These are phyloP conservation scores for Niebla homalea DNA, from an alignment of 495 filamentous ascomycete species.

Conservation along the genomic window DNA sequence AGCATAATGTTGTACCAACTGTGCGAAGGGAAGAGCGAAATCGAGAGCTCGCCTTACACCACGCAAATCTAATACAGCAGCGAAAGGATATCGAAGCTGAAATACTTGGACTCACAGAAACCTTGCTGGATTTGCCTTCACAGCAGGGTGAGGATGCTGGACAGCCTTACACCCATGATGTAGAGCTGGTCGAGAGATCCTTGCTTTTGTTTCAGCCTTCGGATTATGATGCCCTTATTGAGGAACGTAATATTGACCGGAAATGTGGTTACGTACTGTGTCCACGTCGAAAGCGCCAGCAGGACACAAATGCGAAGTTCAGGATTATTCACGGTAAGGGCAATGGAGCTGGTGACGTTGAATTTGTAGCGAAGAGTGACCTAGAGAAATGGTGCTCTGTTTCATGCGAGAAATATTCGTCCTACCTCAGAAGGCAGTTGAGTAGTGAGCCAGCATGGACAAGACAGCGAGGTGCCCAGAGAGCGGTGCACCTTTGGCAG, in stretches of 20 bases:
- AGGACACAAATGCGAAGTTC: slow-evolving; percentile 30
- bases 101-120: slow-evolving; percentile 56
- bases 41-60: slow-evolving; percentile 55
- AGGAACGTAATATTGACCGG: slow-evolving; percentile 69
- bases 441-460: slow-evolving; percentile 66
- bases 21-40: slow-evolving; percentile 38
- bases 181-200: slow-evolving; percentile 38
- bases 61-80: slow-evolving; percentile 65
- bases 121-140: slow-evolving; percentile 49
- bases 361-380: slow-evolving; percentile 49
- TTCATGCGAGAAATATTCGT: slow-evolving; percentile 58
- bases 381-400: slow-evolving; percentile 83
- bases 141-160: slow-evolving; percentile 38
- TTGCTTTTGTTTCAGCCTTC: slow-evolving; percentile 62
- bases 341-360: slow-evolving; percentile 39
- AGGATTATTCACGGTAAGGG: slow-evolving; percentile 38
- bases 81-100: slow-evolving; percentile 58
- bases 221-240: slow-evolving; percentile 76
- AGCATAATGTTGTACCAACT: slow-evolving; percentile 24
- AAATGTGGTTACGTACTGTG: slow-evolving; percentile 79
- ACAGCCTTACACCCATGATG: slow-evolving; percentile 44
- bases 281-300: slow-evolving; percentile 36
- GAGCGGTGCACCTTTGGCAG: slow-evolving; percentile 42
- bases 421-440: slow-evolving; percentile 80
- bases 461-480: slow-evolving; percentile 35